These are phyloP conservation scores for Chionographis japonica DNA, from an alignment of 106 monocot genomes.

Conservation along the genomic window DNA sequence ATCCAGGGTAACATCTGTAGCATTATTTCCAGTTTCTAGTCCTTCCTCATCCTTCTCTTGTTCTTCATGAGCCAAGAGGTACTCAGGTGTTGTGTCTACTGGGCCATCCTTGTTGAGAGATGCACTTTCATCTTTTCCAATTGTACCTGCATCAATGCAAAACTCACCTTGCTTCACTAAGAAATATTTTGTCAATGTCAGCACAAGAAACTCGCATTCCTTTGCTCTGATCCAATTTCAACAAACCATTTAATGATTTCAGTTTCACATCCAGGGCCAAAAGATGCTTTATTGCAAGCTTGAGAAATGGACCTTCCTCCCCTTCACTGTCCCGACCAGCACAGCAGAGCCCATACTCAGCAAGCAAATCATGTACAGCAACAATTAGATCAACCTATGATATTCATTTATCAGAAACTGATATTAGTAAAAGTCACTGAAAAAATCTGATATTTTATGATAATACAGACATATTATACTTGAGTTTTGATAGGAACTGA, in stretches of 20 bases:
- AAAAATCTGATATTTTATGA: neutral
- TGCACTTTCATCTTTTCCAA: constrained; percentile 35
- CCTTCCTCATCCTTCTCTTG: constrained; percentile 23
- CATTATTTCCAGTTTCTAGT: constrained; percentile 16
- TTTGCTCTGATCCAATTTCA: constrained; percentile 6
- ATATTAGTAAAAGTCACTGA: neutral
- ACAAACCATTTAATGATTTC: constrained; percentile 49
- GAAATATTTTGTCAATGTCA: constrained; percentile 2
- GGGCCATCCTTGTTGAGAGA: constrained; percentile 19
- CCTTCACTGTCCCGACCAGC: constrained; percentile 83
- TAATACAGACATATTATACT: constrained; percentile 26
- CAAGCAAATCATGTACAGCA: constrained; percentile 87
- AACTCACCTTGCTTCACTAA: constrained; percentile 5
- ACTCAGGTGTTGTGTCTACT: constrained; percentile 21
- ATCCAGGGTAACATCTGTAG: constrained; percentile 11
- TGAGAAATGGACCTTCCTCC: constrained; percentile 87
- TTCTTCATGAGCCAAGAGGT: constrained; percentile 16
- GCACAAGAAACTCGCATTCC: constrained; percentile 3
- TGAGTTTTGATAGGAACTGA: constrained; percentile 72
- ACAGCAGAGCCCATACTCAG: constrained; percentile 96
- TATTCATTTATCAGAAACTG: constrained; percentile 2
- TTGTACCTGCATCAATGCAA: constrained; percentile 24
- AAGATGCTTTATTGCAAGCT: constrained; percentile 93
- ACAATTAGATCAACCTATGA: constrained; percentile 82
- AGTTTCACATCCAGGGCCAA: constrained; percentile 84